phyloP scores from a whole-genome alignment of 352 stramenopile genomes.

The Halophytophthora polymorphica region DNA sequence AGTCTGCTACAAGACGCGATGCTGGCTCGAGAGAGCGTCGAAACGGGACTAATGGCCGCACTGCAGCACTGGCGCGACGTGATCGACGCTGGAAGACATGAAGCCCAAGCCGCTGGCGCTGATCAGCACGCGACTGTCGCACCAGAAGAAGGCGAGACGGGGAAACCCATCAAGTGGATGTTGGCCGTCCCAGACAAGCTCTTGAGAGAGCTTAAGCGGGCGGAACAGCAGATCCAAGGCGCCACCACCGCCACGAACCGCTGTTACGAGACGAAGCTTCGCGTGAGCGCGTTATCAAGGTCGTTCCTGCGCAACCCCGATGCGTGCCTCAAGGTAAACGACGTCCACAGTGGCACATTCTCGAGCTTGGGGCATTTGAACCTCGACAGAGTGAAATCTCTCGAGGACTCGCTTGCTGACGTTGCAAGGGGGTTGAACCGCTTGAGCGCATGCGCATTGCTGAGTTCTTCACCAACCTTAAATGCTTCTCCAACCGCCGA shows the following conservation, averaged over 20 bases:
- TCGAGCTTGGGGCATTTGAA: constrained; percentile 16
- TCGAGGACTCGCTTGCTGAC: constrained; percentile 19
- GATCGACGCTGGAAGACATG: constrained; percentile 35
- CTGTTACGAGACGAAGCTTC: constrained; percentile 32
- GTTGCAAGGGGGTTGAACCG: constrained; percentile 15
- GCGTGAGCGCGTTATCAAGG: constrained; percentile 20
- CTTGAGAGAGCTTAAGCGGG: constrained; percentile 26
- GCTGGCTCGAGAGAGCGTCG: constrained; percentile 25
- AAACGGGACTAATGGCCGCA: constrained; percentile 32
- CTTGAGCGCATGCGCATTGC: constrained; percentile 12
- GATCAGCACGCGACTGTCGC: constrained; percentile 16
- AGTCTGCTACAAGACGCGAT: constrained; percentile 39
- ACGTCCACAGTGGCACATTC: constrained; percentile 13
- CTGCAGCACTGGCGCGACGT: constrained; percentile 41
- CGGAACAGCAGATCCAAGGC: constrained; percentile 30
- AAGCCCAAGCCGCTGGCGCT: constrained; percentile 40
- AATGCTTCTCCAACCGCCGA: constrained; percentile 1
- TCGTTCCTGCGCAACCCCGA: constrained; percentile 21
- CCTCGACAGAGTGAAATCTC: constrained; percentile 16
- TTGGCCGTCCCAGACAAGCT: constrained; percentile 34
- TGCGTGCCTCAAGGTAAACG: constrained; percentile 11
- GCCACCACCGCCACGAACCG: constrained; percentile 13
- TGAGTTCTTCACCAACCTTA: constrained; percentile 3
- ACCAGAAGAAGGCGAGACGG: not conserved
- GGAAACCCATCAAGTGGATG: constrained; percentile 37